These are phyloP conservation scores for Zizania latifolia DNA, from an alignment of 176 grass and related monocot species.

Conservation along the genomic window DNA sequence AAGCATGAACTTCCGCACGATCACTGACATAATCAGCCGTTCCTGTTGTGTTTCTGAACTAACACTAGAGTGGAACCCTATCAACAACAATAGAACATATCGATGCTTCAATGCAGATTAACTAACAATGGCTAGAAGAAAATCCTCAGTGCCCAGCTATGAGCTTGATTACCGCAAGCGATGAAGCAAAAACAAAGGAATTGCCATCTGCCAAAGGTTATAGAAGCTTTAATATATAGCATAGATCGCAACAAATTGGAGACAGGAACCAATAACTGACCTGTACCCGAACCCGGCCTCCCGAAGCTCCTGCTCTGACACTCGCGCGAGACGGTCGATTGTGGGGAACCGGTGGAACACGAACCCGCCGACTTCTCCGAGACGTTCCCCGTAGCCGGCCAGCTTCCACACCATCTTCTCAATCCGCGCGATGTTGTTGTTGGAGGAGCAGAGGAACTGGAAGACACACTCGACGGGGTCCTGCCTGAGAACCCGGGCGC, in stretches of 20 bases:
- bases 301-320: constrained; percentile 82
- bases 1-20: background rate
- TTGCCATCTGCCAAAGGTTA: background rate
- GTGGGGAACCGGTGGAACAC: constrained; percentile 76
- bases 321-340: constrained; percentile 47
- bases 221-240: no score
- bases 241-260: background rate
- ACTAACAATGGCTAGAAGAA: background rate
- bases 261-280: constrained; percentile 38
- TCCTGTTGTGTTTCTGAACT: constrained; percentile 8
- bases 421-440: constrained; percentile 91
- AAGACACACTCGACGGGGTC: constrained; percentile 88
- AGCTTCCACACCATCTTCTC: constrained; percentile 89
- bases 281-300: constrained; percentile 87
- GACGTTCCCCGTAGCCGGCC: constrained; percentile 54
- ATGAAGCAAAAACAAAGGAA: background rate
- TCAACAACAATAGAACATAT: background rate
- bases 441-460: constrained; percentile 97
- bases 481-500: constrained; percentile 71
- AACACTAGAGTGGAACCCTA: background rate
- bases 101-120: background rate
- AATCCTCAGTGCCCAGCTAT: background rate
- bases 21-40: background rate
- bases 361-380: constrained; percentile 66
- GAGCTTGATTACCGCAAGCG: background rate